Evolutionary conservation across 208 protist genomes (phyloP), one percentile per base, ranked within the genome.

Genomic region (Phytomonas sp.): DNA sequence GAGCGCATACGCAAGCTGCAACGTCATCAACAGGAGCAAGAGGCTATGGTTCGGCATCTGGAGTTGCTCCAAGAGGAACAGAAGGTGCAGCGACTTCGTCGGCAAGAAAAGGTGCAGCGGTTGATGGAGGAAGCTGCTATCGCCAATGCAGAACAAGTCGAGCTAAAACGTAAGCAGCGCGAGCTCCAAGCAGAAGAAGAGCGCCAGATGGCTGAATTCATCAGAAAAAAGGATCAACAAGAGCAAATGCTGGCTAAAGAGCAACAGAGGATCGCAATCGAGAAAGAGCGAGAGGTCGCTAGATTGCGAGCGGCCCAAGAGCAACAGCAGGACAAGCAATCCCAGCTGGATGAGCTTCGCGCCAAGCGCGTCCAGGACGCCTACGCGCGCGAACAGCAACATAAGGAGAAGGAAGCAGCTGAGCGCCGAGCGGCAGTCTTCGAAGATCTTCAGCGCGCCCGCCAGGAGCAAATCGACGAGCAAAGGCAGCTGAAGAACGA

Each of bases 61-160:
- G 87, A 91, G 62, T 76, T 71, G 0, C 79, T 98, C 51, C 91
- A 88, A 30, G 77, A 94, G 63, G 94, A 97, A 62, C 92, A 97
- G 56, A 79, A 75, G 53, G 88, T 88, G 30, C 88, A 97, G 76
- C 89, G 91, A 71, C 69, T 93, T 66, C 81, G 87, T 5, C 83
- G 89, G 66, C 72, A 93, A 34, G 89, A 95, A 62, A 84, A 77
- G 15, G 86, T 87, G 7, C 78, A 86, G 8, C 69, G 76, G 20
- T 71, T 97, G 43, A 94, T 97, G 87, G 93, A 97, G 71, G 96
- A 97, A 40, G 92, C 89, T 23, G 91, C 94, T 13, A 77, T 96
- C 51, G 88, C 96, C 20, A 98, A 98, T 78, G 91, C 92, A 4
- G 91, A 98, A 75, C 96, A 98, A 74, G 92, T 98, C 26, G 73